Evolutionary conservation across 2,329 filamentous ascomycete genomes (phyloP).

Genomic region (Xylaria multiplex): DNA sequence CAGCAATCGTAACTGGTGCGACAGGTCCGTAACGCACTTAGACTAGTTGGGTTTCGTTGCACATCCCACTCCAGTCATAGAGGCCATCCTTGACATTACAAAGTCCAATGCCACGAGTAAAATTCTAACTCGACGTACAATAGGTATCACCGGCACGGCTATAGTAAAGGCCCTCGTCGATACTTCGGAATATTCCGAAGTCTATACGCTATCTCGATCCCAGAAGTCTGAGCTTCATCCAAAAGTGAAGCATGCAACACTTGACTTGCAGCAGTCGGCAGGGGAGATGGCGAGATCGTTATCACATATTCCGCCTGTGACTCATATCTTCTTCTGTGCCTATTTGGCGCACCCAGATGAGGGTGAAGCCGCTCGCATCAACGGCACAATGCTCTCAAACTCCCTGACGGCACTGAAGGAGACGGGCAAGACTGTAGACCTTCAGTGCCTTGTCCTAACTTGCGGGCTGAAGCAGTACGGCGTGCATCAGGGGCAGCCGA

Average conservation of each 20-base stretch:
- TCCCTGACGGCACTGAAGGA: slow-evolving; percentile 58
- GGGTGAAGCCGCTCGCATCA: slow-evolving; percentile 41
- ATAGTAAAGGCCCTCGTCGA: slow-evolving; percentile 34
- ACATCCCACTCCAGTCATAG: background rate
- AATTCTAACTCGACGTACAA: background rate
- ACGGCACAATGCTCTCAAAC: slow-evolving; percentile 57
- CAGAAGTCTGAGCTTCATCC: slow-evolving; percentile 30
- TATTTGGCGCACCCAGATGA: slow-evolving; percentile 38
- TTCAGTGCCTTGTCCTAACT: slow-evolving; percentile 61
- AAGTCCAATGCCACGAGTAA: background rate
- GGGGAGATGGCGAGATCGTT: slow-evolving; percentile 34
- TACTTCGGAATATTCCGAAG: slow-evolving; percentile 34
- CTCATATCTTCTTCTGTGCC: slow-evolving; percentile 39
- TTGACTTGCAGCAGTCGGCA: slow-evolving; percentile 36
- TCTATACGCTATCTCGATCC: slow-evolving; percentile 39
- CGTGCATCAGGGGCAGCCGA: slow-evolving; percentile 59
- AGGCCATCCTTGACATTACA: background rate
- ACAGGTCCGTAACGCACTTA: slow-evolving; percentile 28
- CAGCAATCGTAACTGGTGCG: slow-evolving; percentile 39
- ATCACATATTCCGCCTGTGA: slow-evolving; percentile 37
- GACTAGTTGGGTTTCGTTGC: no score
- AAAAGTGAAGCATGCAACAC: slow-evolving; percentile 37
- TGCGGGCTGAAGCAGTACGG: slow-evolving; percentile 64
- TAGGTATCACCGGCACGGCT: slow-evolving; percentile 39
- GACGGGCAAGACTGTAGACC: slow-evolving; percentile 52